Base-by-base conservation (phyloP, 441 rosid genomes). In the Aquilaria agallochum region DNA sequence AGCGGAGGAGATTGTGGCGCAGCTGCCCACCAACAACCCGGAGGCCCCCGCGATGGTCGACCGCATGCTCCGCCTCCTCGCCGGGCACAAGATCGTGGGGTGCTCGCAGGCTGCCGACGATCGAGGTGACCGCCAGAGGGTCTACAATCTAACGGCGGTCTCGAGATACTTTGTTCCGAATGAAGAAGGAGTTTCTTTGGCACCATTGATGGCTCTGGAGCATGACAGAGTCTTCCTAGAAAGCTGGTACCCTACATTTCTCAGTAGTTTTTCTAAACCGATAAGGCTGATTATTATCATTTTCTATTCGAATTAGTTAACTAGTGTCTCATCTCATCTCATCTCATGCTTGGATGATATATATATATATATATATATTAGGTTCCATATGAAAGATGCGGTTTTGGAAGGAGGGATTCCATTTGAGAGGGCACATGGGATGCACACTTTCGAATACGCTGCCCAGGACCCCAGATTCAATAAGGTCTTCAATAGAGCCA, bases 381-480 rank as follows among this genome's bases (percentile, higher is more conserved):
- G 62, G 51, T 30, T 2, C 1, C 36, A 58, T 2, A 27, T 58
- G 62, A 58, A 58, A 36, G 62, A 58, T 46, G 51, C 52, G 3
- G 44, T 58, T 46, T 4, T 58, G 12, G 42, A 58, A 46, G 53
- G 53, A 58, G 53, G 44, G 3, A 8, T 31, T 32, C 53, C 53
- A 5, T 59, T 59, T 44, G 13, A n/a, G 13, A 47, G 48, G 27
- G 63, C 15, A 11, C 52, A 59, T 12, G 63, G 63, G 31, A 48
- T 2, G 31, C 11, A 31, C 11, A 8, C 31, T 2, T 59, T 47
- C 31, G 53, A 59, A 31, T 31, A 32, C 9, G 27, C 53, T 4
- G 60, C 51, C 14, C 56, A 46, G 46, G 72, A 74, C 32, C 66
- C 53, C 31, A 15, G 66, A 47, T 68, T 62, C 20, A 44, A 50